These are phyloP conservation scores for Flaveria trinervia DNA, from an alignment of 129 eudicot species.

Conservation along the genomic window DNA sequence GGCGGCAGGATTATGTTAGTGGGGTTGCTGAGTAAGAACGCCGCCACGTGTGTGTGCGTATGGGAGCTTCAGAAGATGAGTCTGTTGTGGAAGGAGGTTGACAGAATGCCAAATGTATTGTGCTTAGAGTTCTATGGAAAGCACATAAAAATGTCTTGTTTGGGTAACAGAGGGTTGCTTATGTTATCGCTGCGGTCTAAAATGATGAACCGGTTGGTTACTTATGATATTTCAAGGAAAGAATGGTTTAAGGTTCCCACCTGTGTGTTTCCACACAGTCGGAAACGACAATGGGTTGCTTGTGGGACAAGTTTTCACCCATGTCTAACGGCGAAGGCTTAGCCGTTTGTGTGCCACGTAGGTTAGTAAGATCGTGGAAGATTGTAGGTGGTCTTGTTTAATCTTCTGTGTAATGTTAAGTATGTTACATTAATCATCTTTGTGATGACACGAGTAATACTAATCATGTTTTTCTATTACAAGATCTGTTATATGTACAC, in stretches of 20 bases:
- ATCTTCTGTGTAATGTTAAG: slow-evolving; percentile 18
- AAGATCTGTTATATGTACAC: too few relatives aligned
- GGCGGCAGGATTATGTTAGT: slow-evolving; percentile 79
- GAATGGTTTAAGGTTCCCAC: slow-evolving; percentile 90
- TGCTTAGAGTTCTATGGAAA: slow-evolving; percentile 99
- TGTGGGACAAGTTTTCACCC: slow-evolving; percentile 92
- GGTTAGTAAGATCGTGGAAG: background rate
- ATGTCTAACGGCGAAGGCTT: slow-evolving; percentile 70
- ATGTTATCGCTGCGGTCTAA: slow-evolving; percentile 88
- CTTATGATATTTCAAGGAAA: slow-evolving; percentile 61
- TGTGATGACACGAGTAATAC: slow-evolving; percentile 23
- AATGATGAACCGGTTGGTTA: slow-evolving; percentile 79
- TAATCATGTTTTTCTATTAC: slow-evolving; percentile 8
- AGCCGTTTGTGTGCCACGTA: slow-evolving; percentile 9
- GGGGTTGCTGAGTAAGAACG: slow-evolving; percentile 92
- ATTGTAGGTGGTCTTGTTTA: background rate
- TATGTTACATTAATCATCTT: slow-evolving; percentile 14
- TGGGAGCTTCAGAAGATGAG: slow-evolving; percentile 99
- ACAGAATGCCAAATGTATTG: slow-evolving; percentile 99
- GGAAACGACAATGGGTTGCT: slow-evolving; percentile 86
- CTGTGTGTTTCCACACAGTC: slow-evolving; percentile 70
- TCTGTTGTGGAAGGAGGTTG: slow-evolving; percentile 99
- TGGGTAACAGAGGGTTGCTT: slow-evolving; percentile 91
- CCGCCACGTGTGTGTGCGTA: slow-evolving; percentile 89
- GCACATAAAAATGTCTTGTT: slow-evolving; percentile 92